phyloP scores from a whole-genome alignment of 1,284 basidiomycete species.

The Irpex lacteus region DNA sequence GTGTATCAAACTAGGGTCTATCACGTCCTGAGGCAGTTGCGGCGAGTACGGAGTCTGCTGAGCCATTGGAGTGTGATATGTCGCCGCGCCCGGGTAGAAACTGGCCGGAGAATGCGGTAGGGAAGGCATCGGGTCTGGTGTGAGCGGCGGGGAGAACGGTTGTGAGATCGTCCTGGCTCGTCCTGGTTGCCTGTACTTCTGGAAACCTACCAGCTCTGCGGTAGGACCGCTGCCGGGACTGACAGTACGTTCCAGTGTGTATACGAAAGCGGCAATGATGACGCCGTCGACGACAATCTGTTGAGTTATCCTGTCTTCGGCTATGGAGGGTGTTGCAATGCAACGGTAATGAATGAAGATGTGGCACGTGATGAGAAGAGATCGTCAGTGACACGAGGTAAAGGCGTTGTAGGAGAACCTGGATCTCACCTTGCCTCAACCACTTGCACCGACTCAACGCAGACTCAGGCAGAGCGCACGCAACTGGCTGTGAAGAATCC shows the following conservation, averaged over 20 bases:
- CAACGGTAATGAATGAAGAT: constrained; percentile 9
- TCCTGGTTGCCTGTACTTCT: constrained; percentile 36
- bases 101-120: not conserved
- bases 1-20: constrained; percentile 2
- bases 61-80: not conserved
- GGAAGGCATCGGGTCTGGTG: not conserved
- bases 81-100: not conserved
- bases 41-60: not conserved
- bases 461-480: constrained; percentile 57
- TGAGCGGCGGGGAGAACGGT: constrained; percentile 20
- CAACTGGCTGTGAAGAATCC: constrained; percentile 28
- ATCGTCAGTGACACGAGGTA: constrained; percentile 19
- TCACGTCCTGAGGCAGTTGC: constrained; percentile 1
- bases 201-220: constrained; percentile 54
- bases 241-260: constrained; percentile 55
- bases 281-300: constrained; percentile 64
- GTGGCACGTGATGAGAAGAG: constrained; percentile 17
- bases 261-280: constrained; percentile 59
- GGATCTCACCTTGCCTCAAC: constrained; percentile 44
- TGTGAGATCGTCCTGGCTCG: constrained; percentile 19
- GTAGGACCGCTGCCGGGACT: constrained; percentile 47
- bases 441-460: constrained; percentile 59
- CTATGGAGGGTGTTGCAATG: constrained; percentile 30
- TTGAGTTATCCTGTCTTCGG: constrained; percentile 56
- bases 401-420: constrained; percentile 4